Evolutionary conservation across 1,284 basidiomycete species (phyloP).

Genomic region (Trametes polyzona): DNA sequence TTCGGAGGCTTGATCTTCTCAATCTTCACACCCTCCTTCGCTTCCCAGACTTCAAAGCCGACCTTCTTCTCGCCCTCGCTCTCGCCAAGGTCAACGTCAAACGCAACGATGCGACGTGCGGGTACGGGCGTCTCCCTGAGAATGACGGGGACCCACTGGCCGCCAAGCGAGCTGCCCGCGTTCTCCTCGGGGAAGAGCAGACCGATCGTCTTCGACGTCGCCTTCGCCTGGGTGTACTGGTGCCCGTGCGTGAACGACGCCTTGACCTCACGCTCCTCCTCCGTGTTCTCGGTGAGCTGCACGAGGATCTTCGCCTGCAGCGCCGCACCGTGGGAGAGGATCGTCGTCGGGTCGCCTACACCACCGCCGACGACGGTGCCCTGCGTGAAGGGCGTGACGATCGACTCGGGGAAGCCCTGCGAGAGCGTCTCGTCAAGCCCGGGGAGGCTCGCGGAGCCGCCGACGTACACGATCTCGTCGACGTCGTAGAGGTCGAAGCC

Average conservation of each 20-base stretch:
- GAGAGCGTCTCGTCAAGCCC: slow-evolving; percentile 81
- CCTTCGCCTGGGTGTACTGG: slow-evolving; percentile 50
- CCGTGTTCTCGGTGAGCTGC: slow-evolving; percentile 45
- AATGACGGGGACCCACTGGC: slow-evolving; percentile 69
- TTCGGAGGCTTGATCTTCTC: slow-evolving; percentile 64
- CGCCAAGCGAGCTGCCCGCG: slow-evolving; percentile 51
- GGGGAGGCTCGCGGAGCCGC: slow-evolving; percentile 86
- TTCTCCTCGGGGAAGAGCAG: slow-evolving; percentile 74
- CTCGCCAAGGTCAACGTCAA: slow-evolving; percentile 71
- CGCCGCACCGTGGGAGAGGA: slow-evolving; percentile 89
- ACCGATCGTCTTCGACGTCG: slow-evolving; percentile 76
- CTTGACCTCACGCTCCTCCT: slow-evolving; percentile 55
- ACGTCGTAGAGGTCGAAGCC: slow-evolving; percentile 79
- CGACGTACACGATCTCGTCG: slow-evolving; percentile 92
- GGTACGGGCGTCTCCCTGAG: slow-evolving; percentile 82
- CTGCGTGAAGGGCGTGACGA: slow-evolving; percentile 64
- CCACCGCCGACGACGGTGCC: slow-evolving; percentile 74
- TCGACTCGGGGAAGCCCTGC: slow-evolving; percentile 71
- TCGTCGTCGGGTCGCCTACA: slow-evolving; percentile 83
- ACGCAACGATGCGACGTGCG: slow-evolving; percentile 68
- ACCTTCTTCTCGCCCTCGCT: slow-evolving; percentile 51
- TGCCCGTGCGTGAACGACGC: slow-evolving; percentile 55
- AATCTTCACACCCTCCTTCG: slow-evolving; percentile 78
- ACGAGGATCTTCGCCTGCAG: slow-evolving; percentile 81
- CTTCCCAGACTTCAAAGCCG: slow-evolving; percentile 89